Conservation (phyloP, 352 stramenopile genomes). For the Pythium sukuiense region DNA sequence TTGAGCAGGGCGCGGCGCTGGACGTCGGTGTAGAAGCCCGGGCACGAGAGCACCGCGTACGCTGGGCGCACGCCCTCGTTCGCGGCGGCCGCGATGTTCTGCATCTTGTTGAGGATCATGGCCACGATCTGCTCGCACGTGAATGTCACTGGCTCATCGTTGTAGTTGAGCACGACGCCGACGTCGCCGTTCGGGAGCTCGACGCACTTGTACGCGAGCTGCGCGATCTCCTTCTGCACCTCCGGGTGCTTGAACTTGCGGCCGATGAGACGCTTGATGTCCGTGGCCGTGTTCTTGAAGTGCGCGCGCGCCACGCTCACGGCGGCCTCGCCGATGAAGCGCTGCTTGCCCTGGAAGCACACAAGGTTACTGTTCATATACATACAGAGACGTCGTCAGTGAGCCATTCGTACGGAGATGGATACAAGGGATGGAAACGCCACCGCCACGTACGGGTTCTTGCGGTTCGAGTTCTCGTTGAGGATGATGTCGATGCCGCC, state of each 20-base stretch:
- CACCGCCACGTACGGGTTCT: conserved; percentile 88
- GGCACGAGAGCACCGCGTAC: conserved; percentile 95
- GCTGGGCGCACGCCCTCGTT: conserved; percentile 87
- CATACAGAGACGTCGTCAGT: neutral
- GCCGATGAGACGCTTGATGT: conserved; percentile 97
- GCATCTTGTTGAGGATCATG: conserved; percentile 98
- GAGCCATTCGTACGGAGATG: neutral
- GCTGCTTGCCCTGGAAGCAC: conserved; percentile 88
- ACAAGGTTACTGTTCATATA: conserved; percentile 68
- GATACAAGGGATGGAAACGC: conserved; percentile 4
- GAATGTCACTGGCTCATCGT: conserved; percentile 90
- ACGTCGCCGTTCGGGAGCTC: conserved; percentile 87
- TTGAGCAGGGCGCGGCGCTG: conserved; percentile 96
- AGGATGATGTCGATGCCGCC: conserved; percentile 99
- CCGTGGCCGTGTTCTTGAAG: conserved; percentile 97
- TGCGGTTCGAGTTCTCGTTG: conserved; percentile 99
- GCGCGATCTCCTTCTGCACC: conserved; percentile 94
- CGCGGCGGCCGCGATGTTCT: conserved; percentile 91
- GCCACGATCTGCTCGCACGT: conserved; percentile 95
- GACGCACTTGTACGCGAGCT: conserved; percentile 90
- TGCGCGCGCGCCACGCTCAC: conserved; percentile 93
- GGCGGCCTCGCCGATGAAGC: conserved; percentile 93
- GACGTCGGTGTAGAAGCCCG: conserved; percentile 97
- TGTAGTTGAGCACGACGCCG: conserved; percentile 92
- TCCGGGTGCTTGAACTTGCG: conserved; percentile 95